Evolutionary conservation across 371 early-diverging fungal species (phyloP).

Genomic region (Apophysomyces ossiformis): DNA sequence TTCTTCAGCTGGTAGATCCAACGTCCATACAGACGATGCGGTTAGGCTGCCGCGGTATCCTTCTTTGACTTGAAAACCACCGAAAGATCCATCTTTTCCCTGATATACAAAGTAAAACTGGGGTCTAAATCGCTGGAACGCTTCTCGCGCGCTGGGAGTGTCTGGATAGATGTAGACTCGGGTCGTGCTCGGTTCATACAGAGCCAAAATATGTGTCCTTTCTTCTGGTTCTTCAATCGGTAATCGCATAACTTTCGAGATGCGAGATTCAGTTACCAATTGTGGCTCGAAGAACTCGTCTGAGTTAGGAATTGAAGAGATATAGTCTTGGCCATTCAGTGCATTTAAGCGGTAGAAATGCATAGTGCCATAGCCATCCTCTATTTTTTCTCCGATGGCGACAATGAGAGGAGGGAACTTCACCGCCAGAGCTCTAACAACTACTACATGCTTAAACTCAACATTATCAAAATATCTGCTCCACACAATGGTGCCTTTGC

Average conservation of each 20-base stretch:
- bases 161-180: constrained; percentile 68
- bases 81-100: constrained; percentile 36
- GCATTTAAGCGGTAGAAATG: constrained; percentile 72
- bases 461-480: constrained; percentile 49
- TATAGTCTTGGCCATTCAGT: constrained; percentile 69
- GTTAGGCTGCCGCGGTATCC: constrained; percentile 58
- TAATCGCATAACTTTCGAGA: constrained; percentile 58
- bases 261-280: constrained; percentile 52
- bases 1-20: constrained; percentile 66
- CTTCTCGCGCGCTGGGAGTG: constrained; percentile 49
- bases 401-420: constrained; percentile 81
- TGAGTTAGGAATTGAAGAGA: constrained; percentile 36
- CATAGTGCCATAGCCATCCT: constrained; percentile 46
- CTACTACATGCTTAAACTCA: constrained; percentile 56
- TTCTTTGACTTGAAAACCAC: constrained; percentile 57
- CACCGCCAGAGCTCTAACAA: constrained; percentile 68
- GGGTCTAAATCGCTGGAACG: constrained; percentile 51
- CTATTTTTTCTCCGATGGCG: constrained; percentile 52
- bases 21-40: constrained; percentile 60
- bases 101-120: constrained; percentile 63
- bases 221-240: constrained; percentile 76
- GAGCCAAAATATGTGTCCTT: constrained; percentile 61
- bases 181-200: constrained; percentile 64
- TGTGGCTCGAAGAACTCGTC: constrained; percentile 56
- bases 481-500: constrained; percentile 81